Evolutionary conservation across 2,329 filamentous ascomycete genomes (phyloP).

Genomic region (Botryotinia convoluta): DNA sequence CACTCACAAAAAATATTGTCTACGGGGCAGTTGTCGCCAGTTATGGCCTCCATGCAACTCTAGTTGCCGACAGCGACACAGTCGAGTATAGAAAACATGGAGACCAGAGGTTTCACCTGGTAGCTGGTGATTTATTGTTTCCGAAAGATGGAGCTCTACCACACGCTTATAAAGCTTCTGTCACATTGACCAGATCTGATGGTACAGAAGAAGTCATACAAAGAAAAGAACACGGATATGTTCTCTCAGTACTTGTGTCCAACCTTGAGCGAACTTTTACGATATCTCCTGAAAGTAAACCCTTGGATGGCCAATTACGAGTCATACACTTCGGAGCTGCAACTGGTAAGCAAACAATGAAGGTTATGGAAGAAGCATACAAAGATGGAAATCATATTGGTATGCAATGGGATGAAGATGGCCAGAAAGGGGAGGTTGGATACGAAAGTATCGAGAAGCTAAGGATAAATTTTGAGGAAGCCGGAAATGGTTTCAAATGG

Average conservation of each 20-base stretch:
- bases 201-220: slow-evolving; percentile 38
- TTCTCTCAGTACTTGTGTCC: slow-evolving; percentile 73
- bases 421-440: slow-evolving; percentile 50
- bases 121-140: slow-evolving; percentile 71
- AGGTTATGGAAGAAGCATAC: slow-evolving; percentile 69
- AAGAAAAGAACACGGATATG: slow-evolving; percentile 64
- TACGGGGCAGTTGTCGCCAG: slow-evolving; percentile 82
- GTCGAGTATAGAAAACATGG: slow-evolving; percentile 75
- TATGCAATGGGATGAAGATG: slow-evolving; percentile 36
- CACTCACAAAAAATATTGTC: slow-evolving; percentile 39
- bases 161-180: slow-evolving; percentile 55
- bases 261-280: slow-evolving; percentile 78
- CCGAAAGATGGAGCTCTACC: slow-evolving; percentile 48
- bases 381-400: slow-evolving; percentile 54
- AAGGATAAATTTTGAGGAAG: slow-evolving; percentile 65
- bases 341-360: slow-evolving; percentile 65
- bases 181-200: slow-evolving; percentile 41
- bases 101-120: slow-evolving; percentile 77
- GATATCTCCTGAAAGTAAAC: slow-evolving; percentile 71
- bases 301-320: slow-evolving; percentile 67
- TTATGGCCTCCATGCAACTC: slow-evolving; percentile 84
- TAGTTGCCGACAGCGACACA: slow-evolving; percentile 91
- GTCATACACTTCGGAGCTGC: slow-evolving; percentile 74
- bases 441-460: slow-evolving; percentile 72
- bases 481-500: slow-evolving; percentile 67